Percentiles rank a stretch among this genome's conserved stretches.
phyloP scores from a whole-genome alignment of 2,329 filamentous ascomycete species.

The Verticillium zaregamsianum region DNA sequence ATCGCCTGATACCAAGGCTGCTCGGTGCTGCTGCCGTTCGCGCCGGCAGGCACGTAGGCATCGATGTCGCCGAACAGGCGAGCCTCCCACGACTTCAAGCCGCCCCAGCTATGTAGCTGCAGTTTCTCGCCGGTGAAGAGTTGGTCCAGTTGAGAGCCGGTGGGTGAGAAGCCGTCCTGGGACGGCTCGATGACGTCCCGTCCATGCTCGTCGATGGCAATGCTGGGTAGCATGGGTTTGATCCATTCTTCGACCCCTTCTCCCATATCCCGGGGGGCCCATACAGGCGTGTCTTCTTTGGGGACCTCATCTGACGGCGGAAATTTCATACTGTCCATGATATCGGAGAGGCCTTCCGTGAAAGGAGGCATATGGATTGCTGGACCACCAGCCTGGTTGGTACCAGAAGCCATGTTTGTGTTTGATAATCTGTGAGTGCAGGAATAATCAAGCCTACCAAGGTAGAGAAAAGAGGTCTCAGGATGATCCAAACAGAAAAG shows the following conservation, averaged over 20 bases:
- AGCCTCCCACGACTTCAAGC: slow-evolving; percentile 1
- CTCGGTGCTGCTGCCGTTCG: neutral
- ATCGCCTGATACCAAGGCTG: neutral
- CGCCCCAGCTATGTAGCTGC: neutral
- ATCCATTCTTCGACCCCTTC: neutral
- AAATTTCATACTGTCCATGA: neutral
- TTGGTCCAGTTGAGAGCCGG: neutral
- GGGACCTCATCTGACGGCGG: neutral
- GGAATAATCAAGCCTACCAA: too few species aligned
- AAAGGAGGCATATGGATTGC: neutral
- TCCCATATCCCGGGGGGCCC: neutral
- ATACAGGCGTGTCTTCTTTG: too few species aligned
- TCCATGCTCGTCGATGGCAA: neutral
- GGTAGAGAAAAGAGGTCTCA: too few species aligned
- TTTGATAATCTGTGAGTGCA: neutral
- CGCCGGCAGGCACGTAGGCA: neutral
- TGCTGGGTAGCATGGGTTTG: neutral
- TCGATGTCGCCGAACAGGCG: neutral
- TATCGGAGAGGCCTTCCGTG: neutral
- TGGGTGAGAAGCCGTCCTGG: neutral
- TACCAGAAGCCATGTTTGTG: neutral
- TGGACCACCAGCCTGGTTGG: neutral
- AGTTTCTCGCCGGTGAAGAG: neutral
- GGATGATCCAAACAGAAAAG: too few species aligned
- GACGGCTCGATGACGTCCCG: neutral